Percentiles rank a stretch among this genome's conserved stretches.
Conservation (phyloP, 495 filamentous ascomycete species). For the Trichoderma gamsii region DNA sequence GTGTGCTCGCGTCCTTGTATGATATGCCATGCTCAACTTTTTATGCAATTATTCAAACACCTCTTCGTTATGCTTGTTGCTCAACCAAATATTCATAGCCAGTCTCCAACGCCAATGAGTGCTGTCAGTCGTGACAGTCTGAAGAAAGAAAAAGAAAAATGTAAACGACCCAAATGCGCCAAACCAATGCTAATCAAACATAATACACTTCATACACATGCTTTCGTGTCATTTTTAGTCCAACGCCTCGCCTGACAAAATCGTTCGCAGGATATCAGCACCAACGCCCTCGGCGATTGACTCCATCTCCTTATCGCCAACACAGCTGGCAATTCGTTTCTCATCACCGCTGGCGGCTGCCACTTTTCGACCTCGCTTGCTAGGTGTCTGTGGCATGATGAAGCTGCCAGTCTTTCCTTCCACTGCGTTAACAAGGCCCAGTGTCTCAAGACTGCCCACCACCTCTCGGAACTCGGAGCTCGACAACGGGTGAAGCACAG, state of each 20-base stretch:
- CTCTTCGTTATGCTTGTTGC: background rate
- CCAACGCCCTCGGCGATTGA: constrained; percentile 64
- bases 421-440: constrained; percentile 72
- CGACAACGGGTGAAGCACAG: constrained; percentile 77
- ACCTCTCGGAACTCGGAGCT: constrained; percentile 91
- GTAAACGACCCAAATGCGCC: constrained; percentile 4
- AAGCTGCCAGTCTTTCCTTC: constrained; percentile 64
- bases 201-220: background rate
- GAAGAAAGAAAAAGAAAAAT: background rate
- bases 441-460: constrained; percentile 77
- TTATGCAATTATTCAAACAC: background rate
- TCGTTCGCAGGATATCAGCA: constrained; percentile 46
- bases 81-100: background rate
- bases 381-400: constrained; percentile 50
- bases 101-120: background rate
- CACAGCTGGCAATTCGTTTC: constrained; percentile 66
- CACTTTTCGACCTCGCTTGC: constrained; percentile 47
- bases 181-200: background rate
- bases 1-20: background rate
- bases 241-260: constrained; percentile 46
- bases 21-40: background rate
- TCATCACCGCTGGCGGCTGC: constrained; percentile 48
- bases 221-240: constrained; percentile 24
- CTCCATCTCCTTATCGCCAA: constrained; percentile 71
- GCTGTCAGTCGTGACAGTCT: constrained; percentile 4